phyloP scores from a whole-genome alignment of 768 basidiomycete genomes.

The Suillus occidentalis region DNA sequence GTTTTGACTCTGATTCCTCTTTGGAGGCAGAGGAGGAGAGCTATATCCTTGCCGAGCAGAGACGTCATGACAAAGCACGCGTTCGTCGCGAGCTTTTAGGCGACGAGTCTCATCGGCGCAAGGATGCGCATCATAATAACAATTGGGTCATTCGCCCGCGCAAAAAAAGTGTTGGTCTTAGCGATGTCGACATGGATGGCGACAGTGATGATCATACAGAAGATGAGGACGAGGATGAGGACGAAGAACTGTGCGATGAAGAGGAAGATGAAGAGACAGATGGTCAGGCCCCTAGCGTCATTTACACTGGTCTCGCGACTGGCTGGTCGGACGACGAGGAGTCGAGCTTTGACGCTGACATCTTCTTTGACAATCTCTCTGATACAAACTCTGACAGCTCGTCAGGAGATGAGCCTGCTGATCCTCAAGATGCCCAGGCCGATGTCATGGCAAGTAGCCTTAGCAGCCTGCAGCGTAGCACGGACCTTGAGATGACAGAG shows the following conservation, averaged over 20 bases:
- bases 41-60: slow-evolving; percentile 51
- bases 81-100: slow-evolving; percentile 61
- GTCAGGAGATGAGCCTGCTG: slow-evolving; percentile 46
- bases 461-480: slow-evolving; percentile 39
- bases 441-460: slow-evolving; percentile 24
- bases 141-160: slow-evolving; percentile 72
- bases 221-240: slow-evolving; percentile 55
- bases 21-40: slow-evolving; percentile 63
- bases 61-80: slow-evolving; percentile 49
- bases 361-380: slow-evolving; percentile 80
- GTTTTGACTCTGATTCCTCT: slow-evolving; percentile 54
- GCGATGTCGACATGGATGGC: slow-evolving; percentile 64
- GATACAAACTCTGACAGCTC: slow-evolving; percentile 44
- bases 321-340: slow-evolving; percentile 82
- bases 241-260: slow-evolving; percentile 36
- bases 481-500: slow-evolving; percentile 61
- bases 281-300: slow-evolving; percentile 36
- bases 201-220: slow-evolving; percentile 59
- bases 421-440: slow-evolving; percentile 39
- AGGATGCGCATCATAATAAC: slow-evolving; percentile 41
- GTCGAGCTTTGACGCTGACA: slow-evolving; percentile 77
- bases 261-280: slow-evolving; percentile 50
- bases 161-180: slow-evolving; percentile 65
- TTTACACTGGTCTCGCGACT: slow-evolving; percentile 65
- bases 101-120: slow-evolving; percentile 45